Evolutionary conservation across 441 rosid genomes (phyloP).

Genomic region (Flueggea neowawraea): DNA sequence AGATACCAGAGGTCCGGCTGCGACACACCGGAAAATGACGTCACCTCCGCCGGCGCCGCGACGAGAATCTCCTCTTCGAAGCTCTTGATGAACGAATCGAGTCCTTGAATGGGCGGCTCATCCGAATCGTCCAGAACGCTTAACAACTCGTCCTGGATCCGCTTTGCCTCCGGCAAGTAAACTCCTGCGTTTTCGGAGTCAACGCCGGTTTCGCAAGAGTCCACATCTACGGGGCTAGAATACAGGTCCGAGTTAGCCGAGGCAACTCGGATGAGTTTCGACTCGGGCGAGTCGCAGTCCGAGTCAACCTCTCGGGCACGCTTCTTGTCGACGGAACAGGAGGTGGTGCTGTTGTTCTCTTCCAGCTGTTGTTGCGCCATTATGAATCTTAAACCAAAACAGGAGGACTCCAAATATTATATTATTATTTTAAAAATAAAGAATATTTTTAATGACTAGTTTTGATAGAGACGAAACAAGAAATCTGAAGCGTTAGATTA

Average conservation of each 20-base stretch:
- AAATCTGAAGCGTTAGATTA: no score
- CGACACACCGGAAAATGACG: conserved; percentile 30
- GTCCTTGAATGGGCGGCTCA: conserved; percentile 39
- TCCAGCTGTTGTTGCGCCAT: conserved; percentile 13
- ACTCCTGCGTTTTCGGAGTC: conserved; percentile 15
- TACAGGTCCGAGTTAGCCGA: neutral
- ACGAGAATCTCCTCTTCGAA: conserved; percentile 65
- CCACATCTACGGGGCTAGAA: conserved; percentile 7
- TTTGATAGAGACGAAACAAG: no score
- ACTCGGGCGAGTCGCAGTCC: conserved; percentile 12
- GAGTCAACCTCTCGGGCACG: conserved; percentile 27
- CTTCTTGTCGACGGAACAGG: conserved; percentile 19
- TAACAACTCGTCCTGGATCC: conserved; percentile 50
- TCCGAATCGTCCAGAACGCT: conserved; percentile 48
- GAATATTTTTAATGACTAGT: no score
- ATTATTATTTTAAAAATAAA: no score
- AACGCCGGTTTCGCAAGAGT: neutral
- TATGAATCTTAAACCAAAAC: neutral
- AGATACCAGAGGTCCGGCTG: conserved; percentile 67
- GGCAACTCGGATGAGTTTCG: conserved; percentile 11
- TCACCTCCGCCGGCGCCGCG: conserved; percentile 16
- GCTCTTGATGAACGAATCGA: conserved; percentile 72
- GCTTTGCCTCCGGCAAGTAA: conserved; percentile 30
- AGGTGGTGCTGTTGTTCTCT: neutral
- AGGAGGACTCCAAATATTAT: no score